A percentile compares a stretch with the other conserved stretches of the same genome.
These are phyloP conservation scores for Paecilomyces niveus DNA, from an alignment of 2,329 filamentous ascomycete species.

Conservation along the genomic window DNA sequence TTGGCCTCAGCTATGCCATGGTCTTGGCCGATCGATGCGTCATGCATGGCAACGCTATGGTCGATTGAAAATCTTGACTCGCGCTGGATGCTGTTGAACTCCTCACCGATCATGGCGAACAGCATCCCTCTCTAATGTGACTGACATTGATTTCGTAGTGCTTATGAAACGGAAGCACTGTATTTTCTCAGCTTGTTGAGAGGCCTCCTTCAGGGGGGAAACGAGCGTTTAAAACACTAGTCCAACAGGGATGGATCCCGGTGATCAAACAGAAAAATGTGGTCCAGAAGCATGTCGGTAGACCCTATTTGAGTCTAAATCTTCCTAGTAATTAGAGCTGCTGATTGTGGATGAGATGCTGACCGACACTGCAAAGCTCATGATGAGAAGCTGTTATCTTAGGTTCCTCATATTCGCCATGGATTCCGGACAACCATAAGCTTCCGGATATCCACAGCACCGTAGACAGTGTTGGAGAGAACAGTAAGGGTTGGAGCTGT, in stretches of 20 bases:
- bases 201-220: neutral
- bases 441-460: neutral
- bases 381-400: neutral
- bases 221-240: neutral
- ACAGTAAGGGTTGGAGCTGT: neutral
- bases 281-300: neutral
- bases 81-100: neutral
- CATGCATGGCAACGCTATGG: neutral
- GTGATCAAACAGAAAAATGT: neutral
- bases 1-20: neutral
- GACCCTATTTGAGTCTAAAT: neutral
- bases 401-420: neutral
- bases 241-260: neutral
- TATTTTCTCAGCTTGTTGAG: neutral
- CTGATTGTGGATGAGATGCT: neutral
- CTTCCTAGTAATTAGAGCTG: neutral
- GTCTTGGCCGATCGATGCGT: neutral
- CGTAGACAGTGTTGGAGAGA: neutral
- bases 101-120: neutral
- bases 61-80: neutral
- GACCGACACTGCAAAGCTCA: neutral
- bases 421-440: neutral
- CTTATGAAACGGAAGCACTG: neutral
- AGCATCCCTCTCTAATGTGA: neutral
- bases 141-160: neutral